A percentile compares a stretch with the other conserved stretches of the same genome.
These are phyloP conservation scores for Metschnikowia lochheadii DNA, from an alignment of 805 yeast species.

Conservation along the genomic window DNA sequence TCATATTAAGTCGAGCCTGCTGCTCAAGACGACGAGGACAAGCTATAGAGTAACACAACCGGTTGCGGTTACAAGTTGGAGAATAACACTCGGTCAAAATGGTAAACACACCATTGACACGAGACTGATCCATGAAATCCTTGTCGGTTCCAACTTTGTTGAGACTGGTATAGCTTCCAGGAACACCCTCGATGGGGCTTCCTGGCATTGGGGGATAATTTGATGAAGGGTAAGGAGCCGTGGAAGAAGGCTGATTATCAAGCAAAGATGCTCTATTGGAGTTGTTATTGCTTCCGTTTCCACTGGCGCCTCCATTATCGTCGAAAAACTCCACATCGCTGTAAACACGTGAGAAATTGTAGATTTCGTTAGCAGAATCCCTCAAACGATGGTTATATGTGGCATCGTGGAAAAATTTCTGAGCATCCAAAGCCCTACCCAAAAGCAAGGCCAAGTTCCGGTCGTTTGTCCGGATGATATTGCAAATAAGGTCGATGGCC, in stretches of 20 bases:
- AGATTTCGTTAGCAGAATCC: constrained; percentile 83
- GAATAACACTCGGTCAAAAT: constrained; percentile 92
- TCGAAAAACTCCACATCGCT: constrained; percentile 43
- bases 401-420: constrained; percentile 90
- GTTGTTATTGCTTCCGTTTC: constrained; percentile 18
- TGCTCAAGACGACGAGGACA: constrained; percentile 96
- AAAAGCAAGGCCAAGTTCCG: constrained; percentile 82
- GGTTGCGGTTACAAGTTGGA: constrained; percentile 89
- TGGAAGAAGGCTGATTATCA: constrained; percentile 13
- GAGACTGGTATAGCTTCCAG: constrained; percentile 16
- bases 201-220: constrained; percentile 17
- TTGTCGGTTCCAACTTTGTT: constrained; percentile 13
- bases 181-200: constrained; percentile 14
- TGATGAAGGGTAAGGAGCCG: constrained; percentile 20
- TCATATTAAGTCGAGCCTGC: constrained; percentile 86
- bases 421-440: constrained; percentile 92
- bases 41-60: constrained; percentile 88
- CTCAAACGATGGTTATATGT: constrained; percentile 90
- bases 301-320: constrained; percentile 16
- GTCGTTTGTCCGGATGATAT: constrained; percentile 84
- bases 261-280: constrained; percentile 31
- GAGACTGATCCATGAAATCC: constrained; percentile 23
- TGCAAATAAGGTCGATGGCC: constrained; percentile 87
- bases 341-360: constrained; percentile 67
- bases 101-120: constrained; percentile 89